phyloP scores from a whole-genome alignment of 202 grass and related monocot genomes.

The Digitaria exilis region DNA sequence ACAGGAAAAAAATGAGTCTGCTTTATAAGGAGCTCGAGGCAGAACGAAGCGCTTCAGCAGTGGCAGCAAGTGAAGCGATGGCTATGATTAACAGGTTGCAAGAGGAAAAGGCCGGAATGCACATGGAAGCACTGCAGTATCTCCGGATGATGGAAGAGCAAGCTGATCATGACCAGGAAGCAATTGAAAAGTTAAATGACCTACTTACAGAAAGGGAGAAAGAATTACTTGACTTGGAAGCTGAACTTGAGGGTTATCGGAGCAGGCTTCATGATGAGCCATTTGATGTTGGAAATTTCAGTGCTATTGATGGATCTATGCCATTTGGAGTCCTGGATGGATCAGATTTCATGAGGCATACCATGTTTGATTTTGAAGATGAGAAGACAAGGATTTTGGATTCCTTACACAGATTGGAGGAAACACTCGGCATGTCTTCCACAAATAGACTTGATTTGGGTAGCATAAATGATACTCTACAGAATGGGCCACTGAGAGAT shows the following conservation, averaged over 20 bases:
- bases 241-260: conserved; percentile 62
- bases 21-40: conserved; percentile 92
- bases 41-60: conserved; percentile 82
- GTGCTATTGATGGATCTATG: conserved; percentile 25
- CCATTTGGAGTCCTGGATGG: conserved; percentile 24
- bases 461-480: conserved; percentile 26
- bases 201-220: conserved; percentile 93
- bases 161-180: conserved; percentile 89
- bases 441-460: conserved; percentile 22
- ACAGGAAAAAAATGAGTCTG: conserved; percentile 55
- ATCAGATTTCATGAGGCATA: conserved; percentile 52
- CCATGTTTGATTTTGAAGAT: conserved; percentile 68
- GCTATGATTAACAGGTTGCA: conserved; percentile 97
- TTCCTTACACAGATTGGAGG: conserved; percentile 60
- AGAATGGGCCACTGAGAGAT: conserved; percentile 15
- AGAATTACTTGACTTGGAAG: conserved; percentile 84
- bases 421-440: conserved; percentile 46
- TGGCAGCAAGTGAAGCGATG: conserved; percentile 92
- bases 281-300: conserved; percentile 38
- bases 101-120: conserved; percentile 84
- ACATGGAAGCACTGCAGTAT: conserved; percentile 96
- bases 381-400: conserved; percentile 73
- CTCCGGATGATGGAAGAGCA: conserved; percentile 98
- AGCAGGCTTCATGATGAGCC: conserved; percentile 35
- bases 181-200: conserved; percentile 81